A percentile compares a stretch with the other conserved stretches of the same genome.
Evolutionary conservation across 345 rosid species (phyloP).

Genomic region (Eucalyptus curtisii): DNA sequence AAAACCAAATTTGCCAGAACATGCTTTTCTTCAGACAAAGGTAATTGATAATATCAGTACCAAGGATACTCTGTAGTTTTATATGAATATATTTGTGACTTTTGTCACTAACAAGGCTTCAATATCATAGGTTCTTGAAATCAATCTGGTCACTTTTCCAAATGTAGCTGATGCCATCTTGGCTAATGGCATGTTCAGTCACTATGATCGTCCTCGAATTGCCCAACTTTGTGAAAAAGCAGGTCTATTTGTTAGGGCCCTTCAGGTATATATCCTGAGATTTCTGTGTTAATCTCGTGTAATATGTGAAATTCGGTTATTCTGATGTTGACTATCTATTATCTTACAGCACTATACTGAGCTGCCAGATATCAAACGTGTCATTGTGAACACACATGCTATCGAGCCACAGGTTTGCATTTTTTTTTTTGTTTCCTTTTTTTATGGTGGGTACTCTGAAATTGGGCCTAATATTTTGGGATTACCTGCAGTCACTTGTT

Average conservation of each 20-base stretch:
- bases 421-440: constrained; percentile 1
- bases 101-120: neutral
- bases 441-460: neutral
- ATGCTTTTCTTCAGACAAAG: constrained; percentile 83
- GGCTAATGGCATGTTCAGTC: constrained; percentile 94
- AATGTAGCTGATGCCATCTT: constrained; percentile 95
- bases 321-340: neutral
- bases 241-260: constrained; percentile 76
- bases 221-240: constrained; percentile 99
- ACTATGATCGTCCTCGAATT: constrained; percentile 94
- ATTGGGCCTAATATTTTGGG: neutral
- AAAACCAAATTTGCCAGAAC: constrained; percentile 90
- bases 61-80: neutral
- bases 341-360: constrained; percentile 83
- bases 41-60: constrained; percentile 9
- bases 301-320: neutral
- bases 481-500: constrained; percentile 61
- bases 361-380: constrained; percentile 91
- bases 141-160: constrained; percentile 91
- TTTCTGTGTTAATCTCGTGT: neutral
- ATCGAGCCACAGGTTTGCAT: constrained; percentile 83
- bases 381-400: constrained; percentile 96
- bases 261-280: constrained; percentile 40
- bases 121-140: constrained; percentile 67
- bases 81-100: neutral